A percentile compares a stretch with the other conserved stretches of the same genome.
Evolutionary conservation across 129 eudicot species (phyloP).

Genomic region (Lactuca saligna): DNA sequence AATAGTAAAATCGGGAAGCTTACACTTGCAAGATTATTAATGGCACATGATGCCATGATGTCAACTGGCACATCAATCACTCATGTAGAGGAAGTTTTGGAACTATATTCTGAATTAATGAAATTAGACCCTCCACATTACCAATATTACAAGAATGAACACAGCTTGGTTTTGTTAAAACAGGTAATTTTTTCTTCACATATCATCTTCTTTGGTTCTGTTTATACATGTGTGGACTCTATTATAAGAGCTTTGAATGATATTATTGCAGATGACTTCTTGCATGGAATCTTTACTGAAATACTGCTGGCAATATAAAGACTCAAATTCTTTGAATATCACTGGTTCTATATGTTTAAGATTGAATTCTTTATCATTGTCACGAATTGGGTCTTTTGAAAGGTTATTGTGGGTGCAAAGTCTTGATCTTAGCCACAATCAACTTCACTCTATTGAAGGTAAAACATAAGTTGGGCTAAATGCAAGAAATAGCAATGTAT

Average conservation of each 20-base stretch:
- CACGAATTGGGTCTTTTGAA: conserved; percentile 68
- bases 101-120: conserved; percentile 62
- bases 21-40: conserved; percentile 88
- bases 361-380: conserved; percentile 56
- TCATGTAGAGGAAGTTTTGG: conserved; percentile 55
- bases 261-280: conserved; percentile 53
- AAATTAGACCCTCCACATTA: conserved; percentile 71
- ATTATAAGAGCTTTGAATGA: background rate
- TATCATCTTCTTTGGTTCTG: conserved; percentile 11
- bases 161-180: conserved; percentile 64
- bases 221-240: conserved; percentile 4
- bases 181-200: conserved; percentile 49
- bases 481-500: too few relatives aligned
- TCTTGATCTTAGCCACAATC: conserved; percentile 92
- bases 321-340: conserved; percentile 31
- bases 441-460: conserved; percentile 88
- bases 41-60: conserved; percentile 58
- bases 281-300: conserved; percentile 55
- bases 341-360: conserved; percentile 43
- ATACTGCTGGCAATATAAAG: conserved; percentile 54
- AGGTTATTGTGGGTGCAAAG: conserved; percentile 77
- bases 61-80: conserved; percentile 23
- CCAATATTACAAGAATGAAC: conserved; percentile 74
- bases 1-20: conserved; percentile 92
- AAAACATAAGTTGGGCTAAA: conserved; percentile 1